Evolutionary conservation across 148 eudicot species (phyloP).

Genomic region (Vaccinium darrowii): DNA sequence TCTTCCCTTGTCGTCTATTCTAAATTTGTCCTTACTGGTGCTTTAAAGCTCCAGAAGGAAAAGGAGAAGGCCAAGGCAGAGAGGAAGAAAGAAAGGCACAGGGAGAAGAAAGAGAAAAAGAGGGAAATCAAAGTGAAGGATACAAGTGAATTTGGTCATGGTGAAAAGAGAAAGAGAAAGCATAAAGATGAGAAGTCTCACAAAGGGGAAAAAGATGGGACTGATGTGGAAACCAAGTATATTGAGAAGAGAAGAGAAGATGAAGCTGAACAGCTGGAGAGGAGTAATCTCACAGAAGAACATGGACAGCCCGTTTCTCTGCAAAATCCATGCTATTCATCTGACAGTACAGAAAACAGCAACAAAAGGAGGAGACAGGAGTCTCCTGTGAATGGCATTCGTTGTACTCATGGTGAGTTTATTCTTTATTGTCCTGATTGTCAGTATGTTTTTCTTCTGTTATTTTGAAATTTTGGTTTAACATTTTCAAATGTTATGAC

Average conservation of each 20-base stretch:
- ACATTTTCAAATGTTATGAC: neutral
- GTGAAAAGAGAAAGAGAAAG: conserved; percentile 23
- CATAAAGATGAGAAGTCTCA: conserved; percentile 7
- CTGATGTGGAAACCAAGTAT: conserved; percentile 8
- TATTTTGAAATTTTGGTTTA: neutral
- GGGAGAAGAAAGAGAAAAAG: conserved; percentile 31
- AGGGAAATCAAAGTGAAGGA: conserved; percentile 20
- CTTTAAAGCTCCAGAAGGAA: conserved; percentile 91
- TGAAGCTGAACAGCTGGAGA: conserved; percentile 42
- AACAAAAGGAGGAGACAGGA: conserved; percentile 55
- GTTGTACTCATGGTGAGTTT: conserved; percentile 42
- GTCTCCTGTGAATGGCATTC: conserved; percentile 22
- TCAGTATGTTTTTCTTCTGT: neutral
- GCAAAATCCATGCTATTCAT: conserved; percentile 48
- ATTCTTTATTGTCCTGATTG: neutral
- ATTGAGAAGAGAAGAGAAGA: conserved; percentile 10
- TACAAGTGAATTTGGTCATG: neutral
- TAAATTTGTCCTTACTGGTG: conserved; percentile 73
- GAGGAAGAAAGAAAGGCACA: conserved; percentile 36
- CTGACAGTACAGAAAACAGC: conserved; percentile 78
- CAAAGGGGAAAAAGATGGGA: conserved; percentile 10
- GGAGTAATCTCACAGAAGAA: conserved; percentile 78
- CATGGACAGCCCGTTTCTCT: conserved; percentile 43
- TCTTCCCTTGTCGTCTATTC: conserved; percentile 36
- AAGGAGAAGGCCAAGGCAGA: conserved; percentile 50